Conservation (phyloP, 2,329 filamentous ascomycete genomes). For the Alternaria incomplexa region DNA sequence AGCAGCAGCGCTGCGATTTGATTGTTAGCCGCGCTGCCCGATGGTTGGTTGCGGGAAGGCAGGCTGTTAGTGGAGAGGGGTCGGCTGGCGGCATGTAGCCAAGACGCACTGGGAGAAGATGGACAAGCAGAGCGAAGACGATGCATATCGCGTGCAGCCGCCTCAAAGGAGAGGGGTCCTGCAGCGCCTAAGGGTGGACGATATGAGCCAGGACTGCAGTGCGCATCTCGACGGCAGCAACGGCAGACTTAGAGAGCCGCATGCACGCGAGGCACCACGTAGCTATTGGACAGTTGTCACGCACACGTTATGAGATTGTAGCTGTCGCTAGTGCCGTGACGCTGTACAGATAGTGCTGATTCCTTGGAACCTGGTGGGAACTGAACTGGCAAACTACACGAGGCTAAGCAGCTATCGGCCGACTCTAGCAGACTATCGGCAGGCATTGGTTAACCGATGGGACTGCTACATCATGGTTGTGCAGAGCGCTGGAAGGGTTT, state of each 20-base stretch:
- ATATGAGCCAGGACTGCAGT: not conserved
- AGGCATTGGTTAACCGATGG: constrained; percentile 15
- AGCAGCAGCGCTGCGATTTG: not conserved
- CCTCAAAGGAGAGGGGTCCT: constrained; percentile 15
- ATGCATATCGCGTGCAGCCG: constrained; percentile 27
- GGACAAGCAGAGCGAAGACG: constrained; percentile 9
- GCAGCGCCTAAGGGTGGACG: constrained; percentile 2
- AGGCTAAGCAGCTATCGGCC: constrained; percentile 7
- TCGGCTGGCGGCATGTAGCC: constrained; percentile 28
- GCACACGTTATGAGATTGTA: not conserved
- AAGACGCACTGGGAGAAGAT: constrained; percentile 25
- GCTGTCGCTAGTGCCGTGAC: constrained; percentile 1
- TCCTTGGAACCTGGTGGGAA: constrained; percentile 4
- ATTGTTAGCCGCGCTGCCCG: constrained; percentile 21
- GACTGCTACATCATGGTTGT: constrained; percentile 10
- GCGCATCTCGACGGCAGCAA: constrained; percentile 10
- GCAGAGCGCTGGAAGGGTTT: constrained; percentile 3
- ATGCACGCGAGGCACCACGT: constrained; percentile 1
- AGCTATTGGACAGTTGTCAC: not conserved
- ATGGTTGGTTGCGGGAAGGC: constrained; percentile 5
- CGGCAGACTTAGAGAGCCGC: constrained; percentile 13
- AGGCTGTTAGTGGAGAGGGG: constrained; percentile 18
- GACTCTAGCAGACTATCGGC: constrained; percentile 1
- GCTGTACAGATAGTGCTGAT: not conserved
- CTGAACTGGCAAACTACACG: constrained; percentile 3